Conservation (phyloP, 2,329 filamentous ascomycete genomes). For the Chaetomiaceae sp. region DNA sequence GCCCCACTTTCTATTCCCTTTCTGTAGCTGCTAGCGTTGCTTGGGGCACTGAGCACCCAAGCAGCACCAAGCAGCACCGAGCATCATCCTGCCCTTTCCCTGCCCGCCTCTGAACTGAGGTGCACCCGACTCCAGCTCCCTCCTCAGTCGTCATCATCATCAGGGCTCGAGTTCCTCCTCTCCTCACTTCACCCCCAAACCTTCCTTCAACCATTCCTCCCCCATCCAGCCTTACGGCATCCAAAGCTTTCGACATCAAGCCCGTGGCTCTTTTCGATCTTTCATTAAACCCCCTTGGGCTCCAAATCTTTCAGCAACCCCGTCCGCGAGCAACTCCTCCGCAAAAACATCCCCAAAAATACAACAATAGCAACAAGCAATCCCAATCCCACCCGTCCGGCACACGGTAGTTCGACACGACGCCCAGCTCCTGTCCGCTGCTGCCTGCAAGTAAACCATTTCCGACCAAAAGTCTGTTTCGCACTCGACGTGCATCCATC, state of each 20-base stretch:
- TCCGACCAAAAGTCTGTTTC: conserved; percentile 30
- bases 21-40: conserved; percentile 9
- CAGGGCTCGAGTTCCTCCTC: conserved; percentile 15
- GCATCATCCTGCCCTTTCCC: too few species aligned
- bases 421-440: conserved; percentile 8
- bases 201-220: conserved; percentile 21
- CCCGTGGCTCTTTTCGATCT: conserved; percentile 25
- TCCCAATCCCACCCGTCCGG: not conserved
- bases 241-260: conserved; percentile 17
- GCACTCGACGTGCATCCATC: conserved; percentile 43
- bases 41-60: conserved; percentile 10
- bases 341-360: conserved; percentile 16
- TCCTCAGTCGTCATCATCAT: conserved; percentile 26
- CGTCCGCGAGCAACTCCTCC: conserved; percentile 22
- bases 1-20: conserved; percentile 16
- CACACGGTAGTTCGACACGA: conserved; percentile 2
- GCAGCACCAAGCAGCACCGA: too few species aligned
- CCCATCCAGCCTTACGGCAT: conserved; percentile 18
- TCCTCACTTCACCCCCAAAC: conserved; percentile 23
- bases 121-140: conserved; percentile 16
- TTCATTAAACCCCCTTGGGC: conserved; percentile 27
- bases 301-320: conserved; percentile 20
- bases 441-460: conserved; percentile 13
- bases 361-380: conserved; percentile 10
- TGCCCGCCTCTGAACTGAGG: too few species aligned